Evolutionary conservation across 2,329 filamentous ascomycete species (phyloP), one percentile per base, ranked within the genome.

Genomic region (Fusarium veterinarium): DNA sequence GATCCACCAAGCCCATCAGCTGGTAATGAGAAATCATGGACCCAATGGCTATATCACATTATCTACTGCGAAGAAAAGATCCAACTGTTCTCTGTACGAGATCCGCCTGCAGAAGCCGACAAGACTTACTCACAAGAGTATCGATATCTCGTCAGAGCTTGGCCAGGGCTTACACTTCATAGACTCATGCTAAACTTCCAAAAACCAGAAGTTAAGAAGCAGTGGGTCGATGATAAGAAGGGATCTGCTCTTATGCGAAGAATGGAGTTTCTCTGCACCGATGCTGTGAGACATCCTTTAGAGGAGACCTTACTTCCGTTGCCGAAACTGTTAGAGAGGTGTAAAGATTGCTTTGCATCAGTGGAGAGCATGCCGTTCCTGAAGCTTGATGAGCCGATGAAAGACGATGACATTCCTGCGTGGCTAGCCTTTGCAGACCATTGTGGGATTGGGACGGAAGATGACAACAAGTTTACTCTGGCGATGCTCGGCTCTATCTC

Each of bases 51-150:
- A 1, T 58, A 37, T 2, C 2, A 37, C 1, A 48, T 46, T 3
- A 9, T 58, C 14, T 58, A 58, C 55, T 58, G 55, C 6, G 55
- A 58, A 16, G 30, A 58, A 28, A 58, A 48, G 19, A 58, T 58
- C 8, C 55, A 58, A 20, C 1, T 58, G 1, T 58, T 58, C 41
- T 13, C 55, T 3, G 14, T 9, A 11, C 31, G 55, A 16, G 14
- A 58, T 6, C 55, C 31, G 14, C 31, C 41, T 5, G 2, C 55
- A 37, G 55, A 58, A 12, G 55, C 41, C 2, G 55, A 58, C 23
- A 58, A 58, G 41, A 37, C 17, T 3, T 58, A 48, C 31, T 48
- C 55, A 4, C 31, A 5, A 8, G 55, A 58, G 55, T 58, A 58
- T 6, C 8, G n/a, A 17, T 58, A 7, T 1, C 11, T 58, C 3